A percentile compares a stretch with the other conserved stretches of the same genome.
Evolutionary conservation across 1,139 yeast genomes (phyloP).

Genomic region (Nadsonia commutata): DNA sequence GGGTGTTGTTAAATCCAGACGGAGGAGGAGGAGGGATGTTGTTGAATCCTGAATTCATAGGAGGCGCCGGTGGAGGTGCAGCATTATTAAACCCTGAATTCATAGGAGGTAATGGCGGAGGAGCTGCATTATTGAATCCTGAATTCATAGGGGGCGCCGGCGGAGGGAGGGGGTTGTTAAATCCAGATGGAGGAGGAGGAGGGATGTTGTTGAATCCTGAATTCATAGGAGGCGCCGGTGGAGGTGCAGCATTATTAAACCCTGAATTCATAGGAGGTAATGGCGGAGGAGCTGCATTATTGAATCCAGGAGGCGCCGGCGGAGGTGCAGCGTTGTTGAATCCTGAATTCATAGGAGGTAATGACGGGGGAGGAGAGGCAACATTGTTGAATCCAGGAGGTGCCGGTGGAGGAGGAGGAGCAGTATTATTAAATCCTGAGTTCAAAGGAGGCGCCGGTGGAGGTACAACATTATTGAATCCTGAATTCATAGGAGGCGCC

Average conservation of each 20-base stretch:
- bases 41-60: constrained; percentile 13
- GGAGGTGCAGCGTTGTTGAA: constrained; percentile 14
- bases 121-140: constrained; percentile 16
- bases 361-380: constrained; percentile 19
- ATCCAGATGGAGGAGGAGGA: constrained; percentile 16
- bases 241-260: constrained; percentile 24
- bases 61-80: constrained; percentile 22
- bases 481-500: constrained; percentile 12
- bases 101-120: constrained; percentile 18
- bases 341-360: constrained; percentile 15
- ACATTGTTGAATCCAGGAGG: constrained; percentile 13
- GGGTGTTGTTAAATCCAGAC: constrained; percentile 17
- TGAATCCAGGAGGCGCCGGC: constrained; percentile 12
- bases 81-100: constrained; percentile 20
- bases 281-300: constrained; percentile 21
- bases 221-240: constrained; percentile 18
- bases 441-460: constrained; percentile 17
- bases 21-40: constrained; percentile 23
- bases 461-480: constrained; percentile 6
- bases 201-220: constrained; percentile 9
- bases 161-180: constrained; percentile 16
- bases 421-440: constrained; percentile 15
- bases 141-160: constrained; percentile 14
- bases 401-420: constrained; percentile 18
- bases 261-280: constrained; percentile 15